Base-by-base conservation (phyloP, 495 filamentous ascomycete species). In the Sabuloglossum arenarium region DNA sequence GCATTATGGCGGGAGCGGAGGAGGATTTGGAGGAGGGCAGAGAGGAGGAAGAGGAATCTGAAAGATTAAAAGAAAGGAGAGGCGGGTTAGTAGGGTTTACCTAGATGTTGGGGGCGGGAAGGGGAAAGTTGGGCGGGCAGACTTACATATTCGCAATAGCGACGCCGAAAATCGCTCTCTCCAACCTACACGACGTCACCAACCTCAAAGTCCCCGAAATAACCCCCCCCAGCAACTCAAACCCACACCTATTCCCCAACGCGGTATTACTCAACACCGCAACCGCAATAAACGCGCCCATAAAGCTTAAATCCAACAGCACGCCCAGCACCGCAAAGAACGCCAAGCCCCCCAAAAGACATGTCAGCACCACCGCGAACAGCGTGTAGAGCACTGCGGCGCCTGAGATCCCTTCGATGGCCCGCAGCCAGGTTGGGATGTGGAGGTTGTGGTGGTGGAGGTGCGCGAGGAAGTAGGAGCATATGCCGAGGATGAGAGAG, bases 371-470 rank as follows among this genome's bases (percentile, higher is more conserved):
- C 19, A 81, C 67, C 28, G 83, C 82, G 39, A 86, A 69, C 54
- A 84, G 66, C 9, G 79, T 76, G 66, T 94, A 95, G 6, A 89
- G 67, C 0, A 79, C 73, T 3, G 78, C 84, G 6, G 75, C 75
- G 52, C 86, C 88, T 1, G 85, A 74, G 34, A 95, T 81, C 65
- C 88, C 88, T 58, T 85, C 82, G 28, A 93, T 85, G 39, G 88
- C 88, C 53, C 77, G 79, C 54, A 80, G 68, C 73, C 78, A 84
- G 60, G 65, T 76, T 3, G 73, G 70, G 61, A 88, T 86, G 34
- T 60, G 43, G 23, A 78, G 64, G 60, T 77, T 59, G 66, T 84
- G 75, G 59, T 77, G 71, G 51, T 72, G 55, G 11, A 87, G 78
- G 24, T 72, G 67, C 0, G 78, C 73, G 27, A 85, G 71, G 70